phyloP scores from a whole-genome alignment of 768 basidiomycete species.

The Asterophora lycoperdoides region DNA sequence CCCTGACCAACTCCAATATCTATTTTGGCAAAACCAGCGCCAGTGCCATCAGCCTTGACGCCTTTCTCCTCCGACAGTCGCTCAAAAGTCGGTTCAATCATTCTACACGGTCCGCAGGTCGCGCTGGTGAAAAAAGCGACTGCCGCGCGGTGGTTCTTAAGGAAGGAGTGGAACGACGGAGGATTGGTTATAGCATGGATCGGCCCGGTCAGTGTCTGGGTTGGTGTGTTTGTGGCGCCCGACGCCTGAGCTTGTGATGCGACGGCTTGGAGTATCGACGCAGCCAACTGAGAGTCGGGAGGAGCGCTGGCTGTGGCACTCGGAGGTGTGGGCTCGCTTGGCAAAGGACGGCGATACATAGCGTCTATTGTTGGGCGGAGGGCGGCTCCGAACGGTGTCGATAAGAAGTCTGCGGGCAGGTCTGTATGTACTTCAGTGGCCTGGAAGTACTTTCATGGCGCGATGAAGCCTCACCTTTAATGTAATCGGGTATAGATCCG shows the following conservation, averaged over 20 bases:
- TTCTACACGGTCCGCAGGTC: slow-evolving; percentile 72
- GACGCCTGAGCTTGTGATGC: slow-evolving; percentile 40
- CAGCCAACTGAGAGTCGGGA: slow-evolving; percentile 46
- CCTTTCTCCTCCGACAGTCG: slow-evolving; percentile 65
- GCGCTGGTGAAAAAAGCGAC: slow-evolving; percentile 80
- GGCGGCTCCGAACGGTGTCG: slow-evolving; percentile 82
- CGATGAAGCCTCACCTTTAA: slow-evolving; percentile 56
- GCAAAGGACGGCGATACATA: slow-evolving; percentile 68
- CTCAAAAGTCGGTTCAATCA: slow-evolving; percentile 84
- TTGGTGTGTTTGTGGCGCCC: slow-evolving; percentile 24
- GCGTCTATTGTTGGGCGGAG: slow-evolving; percentile 88
- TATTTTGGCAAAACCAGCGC: slow-evolving; percentile 78
- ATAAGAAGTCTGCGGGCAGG: slow-evolving; percentile 78
- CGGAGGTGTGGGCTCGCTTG: slow-evolving; percentile 35
- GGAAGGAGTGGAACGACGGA: slow-evolving; percentile 62
- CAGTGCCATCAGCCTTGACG: slow-evolving; percentile 31
- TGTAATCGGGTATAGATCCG: slow-evolving; percentile 71
- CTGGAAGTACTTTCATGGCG: not conserved
- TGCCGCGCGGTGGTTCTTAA: slow-evolving; percentile 64
- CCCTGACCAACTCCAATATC: slow-evolving; percentile 74
- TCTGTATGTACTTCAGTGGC: slow-evolving; percentile 36
- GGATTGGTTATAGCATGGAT: slow-evolving; percentile 73
- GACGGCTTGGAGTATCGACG: slow-evolving; percentile 55
- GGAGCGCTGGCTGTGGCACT: slow-evolving; percentile 28
- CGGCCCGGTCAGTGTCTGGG: slow-evolving; percentile 52